Evolutionary conservation across 2,329 filamentous ascomycete species (phyloP).

Genomic region (Lachnellula hyalina): DNA sequence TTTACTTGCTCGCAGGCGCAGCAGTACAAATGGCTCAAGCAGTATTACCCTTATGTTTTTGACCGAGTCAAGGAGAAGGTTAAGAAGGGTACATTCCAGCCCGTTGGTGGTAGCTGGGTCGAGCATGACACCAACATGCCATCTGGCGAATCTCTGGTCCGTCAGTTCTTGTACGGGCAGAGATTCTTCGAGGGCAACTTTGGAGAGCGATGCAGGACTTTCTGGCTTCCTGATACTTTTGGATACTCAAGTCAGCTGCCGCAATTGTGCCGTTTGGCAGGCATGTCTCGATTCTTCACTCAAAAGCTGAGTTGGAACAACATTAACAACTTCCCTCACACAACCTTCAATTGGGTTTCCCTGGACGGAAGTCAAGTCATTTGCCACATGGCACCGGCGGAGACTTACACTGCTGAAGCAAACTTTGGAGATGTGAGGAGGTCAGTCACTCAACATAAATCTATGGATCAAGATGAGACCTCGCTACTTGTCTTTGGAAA

Average conservation of each 20-base stretch:
- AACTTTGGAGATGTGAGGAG: slow-evolving; percentile 92
- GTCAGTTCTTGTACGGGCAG: slow-evolving; percentile 94
- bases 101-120: slow-evolving; percentile 96
- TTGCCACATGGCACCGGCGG: slow-evolving; percentile 93
- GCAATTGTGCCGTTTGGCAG: slow-evolving; percentile 87
- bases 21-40: slow-evolving; percentile 96
- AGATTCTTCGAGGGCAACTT: slow-evolving; percentile 92
- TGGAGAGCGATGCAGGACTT: slow-evolving; percentile 80
- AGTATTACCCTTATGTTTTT: slow-evolving; percentile 81
- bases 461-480: slow-evolving; percentile 85
- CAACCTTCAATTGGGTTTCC: slow-evolving; percentile 97
- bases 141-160: slow-evolving; percentile 85
- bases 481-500: slow-evolving; percentile 94
- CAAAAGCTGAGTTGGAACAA: slow-evolving; percentile 99
- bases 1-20: slow-evolving; percentile 94
- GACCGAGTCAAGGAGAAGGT: slow-evolving; percentile 89
- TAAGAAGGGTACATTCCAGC: slow-evolving; percentile 84
- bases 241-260: slow-evolving; percentile 94
- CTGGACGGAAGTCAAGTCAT: slow-evolving; percentile 94
- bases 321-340: slow-evolving; percentile 98
- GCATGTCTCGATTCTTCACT: slow-evolving; percentile 94
- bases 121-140: slow-evolving; percentile 98
- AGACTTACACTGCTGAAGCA: slow-evolving; percentile 92
- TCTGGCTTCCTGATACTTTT: slow-evolving; percentile 98
- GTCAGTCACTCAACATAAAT: slow-evolving; percentile 89